Percentiles rank a stretch among this genome's conserved stretches.
These are phyloP conservation scores for Blastomyces silverae DNA, from an alignment of 2,329 filamentous ascomycete genomes.

Conservation along the genomic window DNA sequence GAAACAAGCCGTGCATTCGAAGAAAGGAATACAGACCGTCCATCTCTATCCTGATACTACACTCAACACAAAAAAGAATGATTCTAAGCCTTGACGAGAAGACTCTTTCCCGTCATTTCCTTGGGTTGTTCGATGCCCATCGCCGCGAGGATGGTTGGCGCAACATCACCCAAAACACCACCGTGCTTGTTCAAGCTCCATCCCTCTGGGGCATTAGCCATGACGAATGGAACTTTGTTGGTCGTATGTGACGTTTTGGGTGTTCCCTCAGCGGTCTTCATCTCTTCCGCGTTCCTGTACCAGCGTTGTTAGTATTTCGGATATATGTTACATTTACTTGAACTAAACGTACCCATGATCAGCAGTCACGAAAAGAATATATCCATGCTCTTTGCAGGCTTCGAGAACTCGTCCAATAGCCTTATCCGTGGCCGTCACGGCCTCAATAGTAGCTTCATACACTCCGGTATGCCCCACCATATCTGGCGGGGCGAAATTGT, in stretches of 20 bases:
- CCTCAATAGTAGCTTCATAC: constrained; percentile 87
- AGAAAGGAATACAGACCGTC: not conserved
- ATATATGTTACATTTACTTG: constrained; percentile 16
- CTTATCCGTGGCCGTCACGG: constrained; percentile 78
- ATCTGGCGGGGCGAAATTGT: constrained; percentile 98
- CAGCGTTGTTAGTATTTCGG: constrained; percentile 22
- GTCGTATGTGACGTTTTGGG: constrained; percentile 98
- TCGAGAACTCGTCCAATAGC: constrained; percentile 91
- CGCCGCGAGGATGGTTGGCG: constrained; percentile 80
- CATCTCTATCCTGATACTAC: not conserved
- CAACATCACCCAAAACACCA: constrained; percentile 94
- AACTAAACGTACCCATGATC: constrained; percentile 66
- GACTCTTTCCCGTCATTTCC: constrained; percentile 82
- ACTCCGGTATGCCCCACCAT: constrained; percentile 99
- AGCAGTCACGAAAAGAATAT: constrained; percentile 88
- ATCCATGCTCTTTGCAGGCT: constrained; percentile 85
- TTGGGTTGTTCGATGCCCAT: constrained; percentile 89
- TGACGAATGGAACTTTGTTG: constrained; percentile 96
- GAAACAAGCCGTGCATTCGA: not conserved
- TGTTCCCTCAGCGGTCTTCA: constrained; percentile 92
- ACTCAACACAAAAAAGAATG: not conserved
- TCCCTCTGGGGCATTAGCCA: constrained; percentile 90
- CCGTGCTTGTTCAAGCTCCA: constrained; percentile 78
- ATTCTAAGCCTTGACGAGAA: constrained; percentile 62
- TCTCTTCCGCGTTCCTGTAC: constrained; percentile 83